Conservation (phyloP, 2,329 filamentous ascomycete genomes). For the Anthostomella pinea region DNA sequence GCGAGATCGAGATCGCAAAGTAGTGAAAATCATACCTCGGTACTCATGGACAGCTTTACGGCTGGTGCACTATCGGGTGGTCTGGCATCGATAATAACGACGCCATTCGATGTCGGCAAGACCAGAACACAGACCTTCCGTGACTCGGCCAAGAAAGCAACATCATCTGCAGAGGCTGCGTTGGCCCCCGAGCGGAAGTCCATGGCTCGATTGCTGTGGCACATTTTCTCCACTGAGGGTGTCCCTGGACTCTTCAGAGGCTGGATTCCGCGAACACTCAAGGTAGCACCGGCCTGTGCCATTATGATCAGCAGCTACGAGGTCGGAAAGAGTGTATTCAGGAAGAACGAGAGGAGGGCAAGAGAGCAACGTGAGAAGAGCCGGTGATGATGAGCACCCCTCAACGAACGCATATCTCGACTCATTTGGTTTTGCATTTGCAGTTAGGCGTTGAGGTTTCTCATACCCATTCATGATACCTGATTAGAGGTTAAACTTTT, state of each 20-base stretch:
- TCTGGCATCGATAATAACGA: conserved; percentile 83
- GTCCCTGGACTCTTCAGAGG: conserved; percentile 79
- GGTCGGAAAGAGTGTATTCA: conserved; percentile 85
- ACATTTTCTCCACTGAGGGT: conserved; percentile 88
- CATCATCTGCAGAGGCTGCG: conserved; percentile 25
- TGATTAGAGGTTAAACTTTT: no score
- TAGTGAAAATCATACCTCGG: conserved; percentile 68
- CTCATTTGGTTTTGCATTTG: no score
- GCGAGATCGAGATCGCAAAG: conserved; percentile 57
- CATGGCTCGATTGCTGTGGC: conserved; percentile 81
- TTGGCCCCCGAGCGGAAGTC: conserved; percentile 67
- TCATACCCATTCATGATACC: no score
- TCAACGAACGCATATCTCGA: not conserved
- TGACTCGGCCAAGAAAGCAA: conserved; percentile 42
- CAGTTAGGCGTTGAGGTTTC: not conserved
- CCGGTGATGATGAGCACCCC: conserved; percentile 9
- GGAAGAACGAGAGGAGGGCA: conserved; percentile 58
- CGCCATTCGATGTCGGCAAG: conserved; percentile 96
- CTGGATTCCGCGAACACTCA: conserved; percentile 87
- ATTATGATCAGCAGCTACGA: conserved; percentile 99
- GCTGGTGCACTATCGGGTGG: conserved; percentile 82
- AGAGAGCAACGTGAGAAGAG: conserved; percentile 22
- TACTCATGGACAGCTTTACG: conserved; percentile 84
- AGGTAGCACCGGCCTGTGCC: conserved; percentile 92
- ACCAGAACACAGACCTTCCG: conserved; percentile 84